phyloP scores from a whole-genome alignment of 495 filamentous ascomycete species.

The Immersiella caudata region DNA sequence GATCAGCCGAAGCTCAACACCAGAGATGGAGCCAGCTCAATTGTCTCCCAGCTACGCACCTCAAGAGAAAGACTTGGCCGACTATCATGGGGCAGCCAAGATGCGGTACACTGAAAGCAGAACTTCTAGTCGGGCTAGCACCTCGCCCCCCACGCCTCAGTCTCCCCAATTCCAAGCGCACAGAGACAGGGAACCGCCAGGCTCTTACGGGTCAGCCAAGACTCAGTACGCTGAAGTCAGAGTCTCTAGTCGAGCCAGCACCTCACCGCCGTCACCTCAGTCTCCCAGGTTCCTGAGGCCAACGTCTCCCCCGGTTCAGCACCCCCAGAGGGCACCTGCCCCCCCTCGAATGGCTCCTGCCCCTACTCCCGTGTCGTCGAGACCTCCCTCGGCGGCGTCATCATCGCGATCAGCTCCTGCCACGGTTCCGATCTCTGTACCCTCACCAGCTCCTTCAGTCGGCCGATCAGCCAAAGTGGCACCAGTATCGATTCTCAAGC shows the following conservation, averaged over 20 bases:
- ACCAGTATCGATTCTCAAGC: constrained; percentile 38
- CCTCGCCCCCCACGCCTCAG: constrained; percentile 14
- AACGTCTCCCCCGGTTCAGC: neutral
- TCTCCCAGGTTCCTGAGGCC: constrained; percentile 16
- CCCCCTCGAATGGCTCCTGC: constrained; percentile 23
- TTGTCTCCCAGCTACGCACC: neutral
- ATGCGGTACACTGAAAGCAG: neutral
- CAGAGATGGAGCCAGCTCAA: neutral
- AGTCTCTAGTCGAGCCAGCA: neutral
- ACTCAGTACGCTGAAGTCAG: neutral
- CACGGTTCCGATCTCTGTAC: neutral
- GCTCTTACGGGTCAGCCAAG: constrained; percentile 15
- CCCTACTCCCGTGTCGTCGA: constrained; percentile 1
- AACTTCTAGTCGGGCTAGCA: neutral
- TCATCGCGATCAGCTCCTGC: constrained; percentile 4
- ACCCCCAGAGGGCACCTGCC: neutral
- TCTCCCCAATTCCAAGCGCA: neutral
- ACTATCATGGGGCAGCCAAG: constrained; percentile 14
- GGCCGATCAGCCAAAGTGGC: constrained; percentile 13
- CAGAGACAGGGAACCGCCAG: constrained; percentile 13
- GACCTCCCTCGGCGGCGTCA: constrained; percentile 14
- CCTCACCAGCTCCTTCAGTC: constrained; percentile 12
- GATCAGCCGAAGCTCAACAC: constrained; percentile 7
- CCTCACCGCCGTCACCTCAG: constrained; percentile 14
- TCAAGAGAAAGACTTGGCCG: constrained; percentile 13